These are phyloP conservation scores for Yamadazyma philogaea DNA, from an alignment of 805 yeast genomes.

Conservation along the genomic window DNA sequence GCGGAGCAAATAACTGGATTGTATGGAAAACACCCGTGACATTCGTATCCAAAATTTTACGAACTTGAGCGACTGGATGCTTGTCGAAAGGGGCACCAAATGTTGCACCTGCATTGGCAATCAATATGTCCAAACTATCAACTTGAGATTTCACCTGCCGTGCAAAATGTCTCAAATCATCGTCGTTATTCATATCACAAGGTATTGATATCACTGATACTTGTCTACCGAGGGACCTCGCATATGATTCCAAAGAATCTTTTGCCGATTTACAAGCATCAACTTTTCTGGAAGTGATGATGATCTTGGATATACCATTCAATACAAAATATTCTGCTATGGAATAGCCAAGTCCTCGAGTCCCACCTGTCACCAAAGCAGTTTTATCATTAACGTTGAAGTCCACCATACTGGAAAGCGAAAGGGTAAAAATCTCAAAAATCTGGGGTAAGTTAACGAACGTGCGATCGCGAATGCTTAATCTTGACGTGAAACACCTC, in stretches of 20 bases:
- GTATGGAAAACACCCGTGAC: constrained; percentile 59
- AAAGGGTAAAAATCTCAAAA: no score
- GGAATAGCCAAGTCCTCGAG: constrained; percentile 62
- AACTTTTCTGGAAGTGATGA: constrained; percentile 56
- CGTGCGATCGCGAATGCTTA: no score
- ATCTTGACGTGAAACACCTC: no score
- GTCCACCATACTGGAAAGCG: constrained; percentile 24
- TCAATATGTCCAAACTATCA: constrained; percentile 50
- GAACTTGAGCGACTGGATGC: constrained; percentile 55
- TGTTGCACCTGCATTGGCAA: constrained; percentile 72
- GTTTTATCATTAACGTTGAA: constrained; percentile 49
- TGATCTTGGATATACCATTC: constrained; percentile 55
- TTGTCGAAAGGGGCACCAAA: constrained; percentile 60
- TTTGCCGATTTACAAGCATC: constrained; percentile 54
- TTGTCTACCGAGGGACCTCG: constrained; percentile 19
- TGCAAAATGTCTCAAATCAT: constrained; percentile 43
- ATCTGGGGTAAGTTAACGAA: no score
- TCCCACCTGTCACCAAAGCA: constrained; percentile 66
- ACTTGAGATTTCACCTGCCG: constrained; percentile 34
- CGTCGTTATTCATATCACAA: constrained; percentile 47
- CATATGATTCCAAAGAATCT: constrained; percentile 24
- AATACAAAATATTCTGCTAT: constrained; percentile 56
- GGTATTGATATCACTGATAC: constrained; percentile 42
- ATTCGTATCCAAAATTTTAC: constrained; percentile 56
- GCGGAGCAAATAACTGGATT: constrained; percentile 53